These are phyloP conservation scores for Tetracladium setigerum DNA, from an alignment of 495 filamentous ascomycete genomes.

Conservation along the genomic window DNA sequence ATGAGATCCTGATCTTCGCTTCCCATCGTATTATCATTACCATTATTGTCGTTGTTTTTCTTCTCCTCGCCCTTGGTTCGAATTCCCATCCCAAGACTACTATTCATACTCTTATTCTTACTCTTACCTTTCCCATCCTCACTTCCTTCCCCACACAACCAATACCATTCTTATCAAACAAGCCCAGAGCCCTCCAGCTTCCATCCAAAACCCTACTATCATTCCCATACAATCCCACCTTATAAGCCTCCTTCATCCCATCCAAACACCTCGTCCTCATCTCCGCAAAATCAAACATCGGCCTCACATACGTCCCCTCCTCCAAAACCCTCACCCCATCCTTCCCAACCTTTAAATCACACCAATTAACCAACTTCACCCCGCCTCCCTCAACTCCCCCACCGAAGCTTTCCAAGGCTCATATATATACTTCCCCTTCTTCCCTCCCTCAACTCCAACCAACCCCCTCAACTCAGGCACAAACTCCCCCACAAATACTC, in stretches of 20 bases:
- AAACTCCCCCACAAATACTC: slow-evolving; percentile 49
- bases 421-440: slow-evolving; percentile 59
- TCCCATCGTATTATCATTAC: not conserved
- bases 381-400: slow-evolving; percentile 52
- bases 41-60: not conserved
- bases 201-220: slow-evolving; percentile 51
- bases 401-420: slow-evolving; percentile 65
- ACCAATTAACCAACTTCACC: slow-evolving; percentile 47
- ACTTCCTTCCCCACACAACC: slow-evolving; percentile 17
- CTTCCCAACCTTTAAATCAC: slow-evolving; percentile 28
- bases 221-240: slow-evolving; percentile 51
- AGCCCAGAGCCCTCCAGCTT: slow-evolving; percentile 48
- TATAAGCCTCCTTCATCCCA: slow-evolving; percentile 59
- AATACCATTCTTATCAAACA: slow-evolving; percentile 34
- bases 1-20: not conserved
- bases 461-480: slow-evolving; percentile 53
- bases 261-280: slow-evolving; percentile 50
- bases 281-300: slow-evolving; percentile 64
- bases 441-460: too few species aligned
- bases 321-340: slow-evolving; percentile 4
- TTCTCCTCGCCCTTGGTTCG: slow-evolving; percentile 8
- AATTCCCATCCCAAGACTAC: slow-evolving; percentile 12
- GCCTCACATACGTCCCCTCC: slow-evolving; percentile 49
- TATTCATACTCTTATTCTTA: slow-evolving; percentile 14
- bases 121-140: slow-evolving; percentile 24